Percentiles rank a stretch among this genome's conserved stretches.
phyloP scores from a whole-genome alignment of 331 rosid genomes.

The Pyracantha coccinea region DNA sequence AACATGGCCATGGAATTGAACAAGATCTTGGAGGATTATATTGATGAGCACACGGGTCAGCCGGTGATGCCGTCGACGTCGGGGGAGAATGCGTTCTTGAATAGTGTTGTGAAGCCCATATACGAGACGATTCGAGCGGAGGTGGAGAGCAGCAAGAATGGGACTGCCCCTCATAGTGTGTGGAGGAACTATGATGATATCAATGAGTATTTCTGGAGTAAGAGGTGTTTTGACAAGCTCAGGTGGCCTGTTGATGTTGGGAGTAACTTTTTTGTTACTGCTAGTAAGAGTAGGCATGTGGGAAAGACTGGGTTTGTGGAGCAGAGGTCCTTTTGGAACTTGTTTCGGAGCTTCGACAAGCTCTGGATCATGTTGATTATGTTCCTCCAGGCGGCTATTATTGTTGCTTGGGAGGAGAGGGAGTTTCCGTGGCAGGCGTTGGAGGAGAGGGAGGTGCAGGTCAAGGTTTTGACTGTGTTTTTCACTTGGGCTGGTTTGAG shows the following conservation, averaged over 20 bases:
- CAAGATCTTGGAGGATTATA: constrained; percentile 72
- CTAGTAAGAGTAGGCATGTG: constrained; percentile 52
- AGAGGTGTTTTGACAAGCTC: constrained; percentile 80
- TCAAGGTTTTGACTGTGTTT: constrained; percentile 55
- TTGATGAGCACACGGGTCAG: constrained; percentile 88
- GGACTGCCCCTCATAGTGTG: constrained; percentile 80
- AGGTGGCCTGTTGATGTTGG: constrained; percentile 87
- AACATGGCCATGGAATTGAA: constrained; percentile 86
- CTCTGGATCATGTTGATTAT: constrained; percentile 84
- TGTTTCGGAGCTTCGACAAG: constrained; percentile 82
- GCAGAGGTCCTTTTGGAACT: constrained; percentile 92
- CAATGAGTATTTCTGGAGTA: constrained; percentile 95
- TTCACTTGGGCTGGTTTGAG: constrained; percentile 88
- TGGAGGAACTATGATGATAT: constrained; percentile 98
- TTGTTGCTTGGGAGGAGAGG: constrained; percentile 78
- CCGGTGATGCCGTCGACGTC: constrained; percentile 73
- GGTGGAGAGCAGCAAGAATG: constrained; percentile 70
- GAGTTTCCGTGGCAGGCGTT: constrained; percentile 68
- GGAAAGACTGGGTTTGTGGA: constrained; percentile 98
- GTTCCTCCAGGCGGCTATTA: constrained; percentile 86
- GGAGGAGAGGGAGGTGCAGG: constrained; percentile 53
- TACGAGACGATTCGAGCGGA: constrained; percentile 72
- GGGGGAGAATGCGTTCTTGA: constrained; percentile 70
- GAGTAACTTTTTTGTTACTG: constrained; percentile 68
- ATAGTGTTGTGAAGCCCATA: constrained; percentile 70